Percentiles rank a stretch among this genome's conserved stretches.
These are phyloP conservation scores for Mentha longifolia DNA, from an alignment of 257 asterid species.

Conservation along the genomic window DNA sequence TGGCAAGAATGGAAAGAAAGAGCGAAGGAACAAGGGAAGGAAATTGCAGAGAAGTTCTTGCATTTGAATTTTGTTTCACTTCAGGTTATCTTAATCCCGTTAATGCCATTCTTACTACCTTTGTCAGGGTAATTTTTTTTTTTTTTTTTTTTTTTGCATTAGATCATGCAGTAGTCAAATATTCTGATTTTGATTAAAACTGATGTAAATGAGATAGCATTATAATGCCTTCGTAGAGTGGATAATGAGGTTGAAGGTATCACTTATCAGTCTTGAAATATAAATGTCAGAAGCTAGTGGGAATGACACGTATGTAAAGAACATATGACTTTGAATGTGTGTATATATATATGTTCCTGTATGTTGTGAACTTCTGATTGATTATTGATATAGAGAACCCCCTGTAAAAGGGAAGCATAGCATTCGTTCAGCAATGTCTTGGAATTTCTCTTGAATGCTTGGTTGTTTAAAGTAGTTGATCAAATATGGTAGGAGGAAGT, in stretches of 20 bases:
- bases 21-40: constrained; percentile 41
- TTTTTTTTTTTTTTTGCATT: too few species aligned
- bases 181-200: background rate
- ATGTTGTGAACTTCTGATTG: background rate
- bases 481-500: background rate
- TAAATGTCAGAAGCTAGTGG: background rate
- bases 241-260: constrained; percentile 6
- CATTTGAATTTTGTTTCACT: constrained; percentile 54
- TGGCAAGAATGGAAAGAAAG: constrained; percentile 85
- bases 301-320: background rate
- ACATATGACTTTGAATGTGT: constrained; percentile 13
- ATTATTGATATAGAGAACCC: background rate
- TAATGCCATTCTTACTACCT: background rate
- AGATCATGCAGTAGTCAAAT: background rate
- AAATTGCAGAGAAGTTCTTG: constrained; percentile 51
- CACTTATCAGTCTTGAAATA: background rate
- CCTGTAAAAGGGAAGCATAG: background rate
- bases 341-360: background rate
- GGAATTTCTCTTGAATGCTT: background rate
- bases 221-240: constrained; percentile 8
- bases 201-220: constrained; percentile 16
- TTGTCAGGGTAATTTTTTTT: background rate
- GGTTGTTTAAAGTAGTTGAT: background rate
- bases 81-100: constrained; percentile 53
- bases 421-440: constrained; percentile 10